Base-by-base conservation (phyloP, 2,329 filamentous ascomycete species). In the Diaporthe caulivora region DNA sequence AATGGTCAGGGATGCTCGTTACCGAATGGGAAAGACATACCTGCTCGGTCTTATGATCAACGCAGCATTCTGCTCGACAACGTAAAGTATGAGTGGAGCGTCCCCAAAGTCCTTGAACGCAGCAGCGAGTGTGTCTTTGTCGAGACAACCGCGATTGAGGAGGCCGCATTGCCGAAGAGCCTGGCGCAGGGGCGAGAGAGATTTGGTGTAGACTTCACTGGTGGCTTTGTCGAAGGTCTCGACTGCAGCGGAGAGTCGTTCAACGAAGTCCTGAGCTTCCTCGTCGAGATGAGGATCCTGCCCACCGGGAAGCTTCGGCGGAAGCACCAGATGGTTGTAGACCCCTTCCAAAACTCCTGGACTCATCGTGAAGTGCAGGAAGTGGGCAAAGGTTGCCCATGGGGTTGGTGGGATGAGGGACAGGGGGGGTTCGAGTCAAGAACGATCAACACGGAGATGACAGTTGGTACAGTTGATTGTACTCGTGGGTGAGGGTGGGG, bases 301-400 rank as follows among this genome's bases (percentile, higher is more conserved):
- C 13, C 73, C 65, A 15, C 79, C 78, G 1, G 84, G 84, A 1
- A 85, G 76, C 54, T 81, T 76, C 8, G 81, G 80, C 2, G 84
- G 84, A 3, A 86, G 76, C 40, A 83, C 82, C 37, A 85, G 73
- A 72, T 86, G 84, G 70, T 85, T 79, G 71, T 82, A 79, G 6
- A 70, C 54, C 8, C 68, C 68, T 70, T 70, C 68, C 29, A 70
- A 34, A 24, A 54, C 68, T 70, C 60, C 68, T 21, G 58, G 44
- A 21, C 29, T 65, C 60, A 65, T 65, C 7, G 24, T 51, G 44
- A 51, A 37, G 42, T 11, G 29, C 18, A 18, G 42, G 1, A 2
- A 13, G 9, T n/a, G 26, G 26, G 18, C 18, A 29, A 15, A 10
- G 21, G 29, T 6, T 24, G 26, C 34, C 18, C 54, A 37, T n/a